phyloP scores from a whole-genome alignment of 2,329 filamentous ascomycete species.

The Fusarium miscanthi region DNA sequence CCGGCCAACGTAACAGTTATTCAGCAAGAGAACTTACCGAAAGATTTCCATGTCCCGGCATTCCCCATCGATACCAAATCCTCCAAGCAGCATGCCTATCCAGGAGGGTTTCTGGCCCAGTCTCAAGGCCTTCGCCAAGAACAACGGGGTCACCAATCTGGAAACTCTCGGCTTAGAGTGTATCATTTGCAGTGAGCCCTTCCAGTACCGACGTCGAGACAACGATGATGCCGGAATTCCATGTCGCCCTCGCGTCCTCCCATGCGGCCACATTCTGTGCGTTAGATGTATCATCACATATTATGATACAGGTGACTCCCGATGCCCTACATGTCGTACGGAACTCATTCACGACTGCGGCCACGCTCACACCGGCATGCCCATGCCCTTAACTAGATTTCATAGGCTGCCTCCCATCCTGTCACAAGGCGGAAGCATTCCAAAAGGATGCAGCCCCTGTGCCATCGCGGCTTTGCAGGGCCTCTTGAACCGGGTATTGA shows the following conservation, averaged over 20 bases:
- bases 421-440: background rate
- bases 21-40: no score
- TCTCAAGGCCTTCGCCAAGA: background rate
- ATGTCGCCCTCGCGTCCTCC: background rate
- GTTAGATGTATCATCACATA: background rate
- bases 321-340: background rate
- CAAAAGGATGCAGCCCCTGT: background rate
- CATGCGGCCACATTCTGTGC: background rate
- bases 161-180: background rate
- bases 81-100: background rate
- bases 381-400: background rate
- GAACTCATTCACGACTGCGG: background rate
- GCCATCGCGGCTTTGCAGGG: background rate
- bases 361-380: background rate
- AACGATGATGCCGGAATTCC: background rate
- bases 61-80: accelerated
- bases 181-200: background rate
- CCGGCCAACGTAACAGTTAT: background rate
- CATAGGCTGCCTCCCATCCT: background rate
- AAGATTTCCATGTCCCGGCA: background rate
- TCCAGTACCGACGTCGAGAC: background rate
- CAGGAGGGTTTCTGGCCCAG: background rate
- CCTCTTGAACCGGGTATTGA: background rate
- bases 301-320: background rate
- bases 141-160: background rate